Percentiles rank a stretch among this genome's conserved stretches.
Conservation (phyloP, 495 filamentous ascomycete genomes). For the Penicillium lagena region DNA sequence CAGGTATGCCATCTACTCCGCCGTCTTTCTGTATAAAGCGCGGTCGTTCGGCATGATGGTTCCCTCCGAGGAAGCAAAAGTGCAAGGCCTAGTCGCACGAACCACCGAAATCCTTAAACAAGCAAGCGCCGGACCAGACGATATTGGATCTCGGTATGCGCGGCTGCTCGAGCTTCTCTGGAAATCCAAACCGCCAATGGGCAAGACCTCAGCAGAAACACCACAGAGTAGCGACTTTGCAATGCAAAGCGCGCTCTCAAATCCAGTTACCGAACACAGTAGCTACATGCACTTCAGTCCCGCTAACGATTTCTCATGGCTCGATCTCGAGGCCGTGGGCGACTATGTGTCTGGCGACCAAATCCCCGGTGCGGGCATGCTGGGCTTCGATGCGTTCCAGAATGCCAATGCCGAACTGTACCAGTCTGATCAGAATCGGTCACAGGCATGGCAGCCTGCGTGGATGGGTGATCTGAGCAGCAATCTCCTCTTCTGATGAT, state of each 20-base stretch:
- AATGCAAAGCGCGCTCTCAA: conserved; percentile 22
- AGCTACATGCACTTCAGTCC: conserved; percentile 40
- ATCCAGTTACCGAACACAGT: conserved; percentile 23
- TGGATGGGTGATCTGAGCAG: conserved; percentile 40
- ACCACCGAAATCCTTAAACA: conserved; percentile 46
- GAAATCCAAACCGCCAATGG: conserved; percentile 27
- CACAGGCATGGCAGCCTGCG: conserved; percentile 34
- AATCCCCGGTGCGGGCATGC: conserved; percentile 24
- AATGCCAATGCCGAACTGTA: conserved; percentile 21
- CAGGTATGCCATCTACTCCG: conserved; percentile 47
- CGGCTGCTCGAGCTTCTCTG: conserved; percentile 49
- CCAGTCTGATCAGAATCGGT: conserved; percentile 24
- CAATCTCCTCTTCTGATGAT: conserved; percentile 31
- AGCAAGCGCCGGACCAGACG: conserved; percentile 46
- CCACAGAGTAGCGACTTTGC: conserved; percentile 26
- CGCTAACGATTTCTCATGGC: conserved; percentile 52
- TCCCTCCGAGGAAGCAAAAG: conserved; percentile 43
- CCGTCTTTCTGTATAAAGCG: conserved; percentile 51
- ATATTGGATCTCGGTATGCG: conserved; percentile 49
- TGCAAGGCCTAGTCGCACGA: conserved; percentile 45
- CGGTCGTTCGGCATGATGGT: conserved; percentile 50
- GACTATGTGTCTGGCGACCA: conserved; percentile 47
- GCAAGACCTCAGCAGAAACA: conserved; percentile 18
- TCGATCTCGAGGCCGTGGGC: conserved; percentile 50
- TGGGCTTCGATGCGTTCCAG: conserved; percentile 34